Evolutionary conservation across 2,329 filamentous ascomycete genomes (phyloP).

Genomic region (Beauveria scarabaeidicola): DNA sequence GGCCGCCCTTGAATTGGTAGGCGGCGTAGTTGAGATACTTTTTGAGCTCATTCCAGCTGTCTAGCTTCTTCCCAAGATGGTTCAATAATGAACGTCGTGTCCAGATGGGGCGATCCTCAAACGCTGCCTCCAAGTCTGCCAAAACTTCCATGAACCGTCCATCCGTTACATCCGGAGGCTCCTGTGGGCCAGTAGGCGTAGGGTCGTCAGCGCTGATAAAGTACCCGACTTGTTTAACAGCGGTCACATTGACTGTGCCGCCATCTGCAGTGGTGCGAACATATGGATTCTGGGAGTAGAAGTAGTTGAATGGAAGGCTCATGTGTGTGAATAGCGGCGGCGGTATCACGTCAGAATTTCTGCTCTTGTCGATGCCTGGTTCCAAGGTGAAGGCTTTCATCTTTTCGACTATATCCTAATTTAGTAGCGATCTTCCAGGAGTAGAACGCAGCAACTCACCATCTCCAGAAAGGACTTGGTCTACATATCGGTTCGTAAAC

Average conservation of each 20-base stretch:
- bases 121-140: conserved; percentile 51
- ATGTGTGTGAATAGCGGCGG: conserved; percentile 71
- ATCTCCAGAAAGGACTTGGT: conserved; percentile 63
- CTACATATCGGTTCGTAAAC: conserved; percentile 62
- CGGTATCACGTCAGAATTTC: conserved; percentile 64
- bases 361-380: conserved; percentile 48
- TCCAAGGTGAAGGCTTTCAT: conserved; percentile 58
- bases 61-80: conserved; percentile 45
- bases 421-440: neutral
- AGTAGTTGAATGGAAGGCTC: conserved; percentile 66
- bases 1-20: conserved; percentile 87
- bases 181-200: conserved; percentile 51
- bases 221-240: conserved; percentile 50
- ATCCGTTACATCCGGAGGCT: conserved; percentile 51
- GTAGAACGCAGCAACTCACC: conserved; percentile 35
- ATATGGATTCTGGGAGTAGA: conserved; percentile 79
- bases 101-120: conserved; percentile 73
- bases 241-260: conserved; percentile 49
- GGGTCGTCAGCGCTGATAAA: conserved; percentile 55
- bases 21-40: conserved; percentile 75
- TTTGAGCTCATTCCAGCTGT: conserved; percentile 53
- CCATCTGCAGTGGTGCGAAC: conserved; percentile 55
- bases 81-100: conserved; percentile 78
- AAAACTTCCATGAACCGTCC: conserved; percentile 57
- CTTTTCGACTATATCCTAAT: conserved; percentile 34